Evolutionary conservation across 2,329 filamentous ascomycete genomes (phyloP).

Genomic region (Pleoardoris graminearum): DNA sequence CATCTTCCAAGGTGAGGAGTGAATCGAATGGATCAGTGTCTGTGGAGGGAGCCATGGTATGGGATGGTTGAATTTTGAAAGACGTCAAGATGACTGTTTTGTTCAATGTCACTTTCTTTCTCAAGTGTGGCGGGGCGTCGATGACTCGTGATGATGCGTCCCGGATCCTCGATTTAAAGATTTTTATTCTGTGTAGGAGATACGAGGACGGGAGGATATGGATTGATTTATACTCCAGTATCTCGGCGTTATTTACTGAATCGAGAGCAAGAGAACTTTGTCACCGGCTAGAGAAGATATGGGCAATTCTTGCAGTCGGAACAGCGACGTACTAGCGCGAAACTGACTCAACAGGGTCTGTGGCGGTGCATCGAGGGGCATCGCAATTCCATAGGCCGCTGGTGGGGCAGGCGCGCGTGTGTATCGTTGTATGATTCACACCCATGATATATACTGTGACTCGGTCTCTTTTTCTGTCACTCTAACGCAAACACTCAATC

Average conservation of each 20-base stretch:
- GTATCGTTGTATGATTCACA: conserved; percentile 4
- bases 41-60: conserved; percentile 7
- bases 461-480: not conserved
- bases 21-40: conserved; percentile 56
- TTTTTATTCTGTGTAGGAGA: too few relatives aligned
- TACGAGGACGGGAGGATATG: too few relatives aligned
- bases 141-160: too few relatives aligned
- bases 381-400: not conserved
- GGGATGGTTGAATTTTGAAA: not conserved
- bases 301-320: not conserved
- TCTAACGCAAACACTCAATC: not conserved
- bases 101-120: not conserved
- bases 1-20: conserved; percentile 63
- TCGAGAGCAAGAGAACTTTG: not conserved
- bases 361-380: conserved; percentile 4
- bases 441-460: not conserved
- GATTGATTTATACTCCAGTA: too few relatives aligned
- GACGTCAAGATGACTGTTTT: too few relatives aligned
- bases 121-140: too few relatives aligned
- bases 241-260: too few relatives aligned
- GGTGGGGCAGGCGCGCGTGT: conserved; percentile 2
- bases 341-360: conserved; percentile 2
- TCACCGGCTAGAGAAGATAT: not conserved
- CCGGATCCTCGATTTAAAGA: too few relatives aligned
- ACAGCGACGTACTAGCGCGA: not conserved